Percentiles rank a stretch among this genome's conserved stretches.
Evolutionary conservation across 768 basidiomycete genomes (phyloP).

Genomic region (Termitomyces eurrhizus): DNA sequence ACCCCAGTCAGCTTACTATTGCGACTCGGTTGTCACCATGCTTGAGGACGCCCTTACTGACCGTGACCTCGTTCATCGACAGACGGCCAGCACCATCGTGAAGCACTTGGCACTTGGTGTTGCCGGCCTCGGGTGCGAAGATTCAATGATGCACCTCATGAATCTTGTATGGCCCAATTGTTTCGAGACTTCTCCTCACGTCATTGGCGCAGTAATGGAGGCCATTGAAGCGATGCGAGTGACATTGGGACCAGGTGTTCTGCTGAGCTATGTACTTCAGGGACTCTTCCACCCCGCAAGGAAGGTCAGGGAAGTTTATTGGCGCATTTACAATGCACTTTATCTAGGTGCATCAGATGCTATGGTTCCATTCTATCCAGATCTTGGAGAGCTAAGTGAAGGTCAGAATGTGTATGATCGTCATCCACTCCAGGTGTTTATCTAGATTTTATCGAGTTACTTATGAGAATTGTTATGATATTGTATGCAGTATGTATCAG

Average conservation of each 20-base stretch:
- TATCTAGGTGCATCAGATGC: conserved; percentile 91
- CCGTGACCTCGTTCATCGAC: conserved; percentile 96
- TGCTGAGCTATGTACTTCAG: conserved; percentile 90
- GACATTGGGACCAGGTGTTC: conserved; percentile 88
- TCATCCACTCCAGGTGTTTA: conserved; percentile 80
- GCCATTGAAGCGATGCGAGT: conserved; percentile 98
- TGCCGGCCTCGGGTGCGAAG: conserved; percentile 95
- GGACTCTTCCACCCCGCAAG: conserved; percentile 97
- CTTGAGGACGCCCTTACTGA: conserved; percentile 98
- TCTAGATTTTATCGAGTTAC: conserved; percentile 34
- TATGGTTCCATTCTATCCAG: conserved; percentile 93
- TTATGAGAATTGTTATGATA: background rate
- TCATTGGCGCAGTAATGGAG: conserved; percentile 97
- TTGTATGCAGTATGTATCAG: conserved; percentile 8
- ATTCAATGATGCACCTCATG: conserved; percentile 96
- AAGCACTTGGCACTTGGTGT: conserved; percentile 97
- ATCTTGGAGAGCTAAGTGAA: conserved; percentile 86
- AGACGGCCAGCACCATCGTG: conserved; percentile 97
- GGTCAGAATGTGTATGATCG: conserved; percentile 87
- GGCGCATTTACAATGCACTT: conserved; percentile 92
- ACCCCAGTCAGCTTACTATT: conserved; percentile 93
- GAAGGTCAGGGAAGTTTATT: conserved; percentile 97
- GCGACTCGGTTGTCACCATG: conserved; percentile 96
- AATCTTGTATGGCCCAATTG: conserved; percentile 99
- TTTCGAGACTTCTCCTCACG: conserved; percentile 97